Evolutionary conservation across 306 rosid species (phyloP), one percentile per base, ranked within the genome.

Genomic region (Cucurbita pepo): DNA sequence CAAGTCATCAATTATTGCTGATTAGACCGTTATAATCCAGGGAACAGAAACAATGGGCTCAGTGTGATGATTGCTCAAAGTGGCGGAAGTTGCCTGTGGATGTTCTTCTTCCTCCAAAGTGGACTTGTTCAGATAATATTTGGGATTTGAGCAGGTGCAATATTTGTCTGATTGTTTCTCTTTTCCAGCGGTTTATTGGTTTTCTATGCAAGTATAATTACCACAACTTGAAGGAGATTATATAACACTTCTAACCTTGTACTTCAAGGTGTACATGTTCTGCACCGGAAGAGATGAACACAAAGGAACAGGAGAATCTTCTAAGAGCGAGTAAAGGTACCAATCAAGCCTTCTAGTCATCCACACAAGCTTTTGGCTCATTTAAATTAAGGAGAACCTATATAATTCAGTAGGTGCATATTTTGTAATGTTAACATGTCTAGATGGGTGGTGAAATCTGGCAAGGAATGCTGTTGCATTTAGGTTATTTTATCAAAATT

Each of bases 21-120:
- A 85, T 72, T 77, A 44, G 50, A 74, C 57, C 22, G 34, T 18
- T 41, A 53, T 72, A 54, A 74, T 85, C 72, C 83, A 91, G 99
- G 89, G 89, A 79, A 72, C 88, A 83, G 77, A 89, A 86, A 66
- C 99, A 91, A 60, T 95, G 97, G 99, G 95, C 90, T 76, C 96
- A 88, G 80, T 91, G 97, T 72, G 97, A 94, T 74, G 90, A 89
- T 69, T 94, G 99, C 85, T 89, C 86, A 48, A 94, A 94, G 83
- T 94, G 99, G 99, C 83, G 99, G 80, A 91, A 80, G 76, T 83
- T 94, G 56, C 99, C 99, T 0, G 78, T 86, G 0, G 90, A 91
- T 57, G 87, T 79, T 77, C 95, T 94, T 85, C 96, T 94, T 57
- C 99, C 99, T 82, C 88, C 97, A 62, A 91, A 89, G 82, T 94